Conservation (phyloP, 148 eudicot genomes). For the Simmondsia chinensis region DNA sequence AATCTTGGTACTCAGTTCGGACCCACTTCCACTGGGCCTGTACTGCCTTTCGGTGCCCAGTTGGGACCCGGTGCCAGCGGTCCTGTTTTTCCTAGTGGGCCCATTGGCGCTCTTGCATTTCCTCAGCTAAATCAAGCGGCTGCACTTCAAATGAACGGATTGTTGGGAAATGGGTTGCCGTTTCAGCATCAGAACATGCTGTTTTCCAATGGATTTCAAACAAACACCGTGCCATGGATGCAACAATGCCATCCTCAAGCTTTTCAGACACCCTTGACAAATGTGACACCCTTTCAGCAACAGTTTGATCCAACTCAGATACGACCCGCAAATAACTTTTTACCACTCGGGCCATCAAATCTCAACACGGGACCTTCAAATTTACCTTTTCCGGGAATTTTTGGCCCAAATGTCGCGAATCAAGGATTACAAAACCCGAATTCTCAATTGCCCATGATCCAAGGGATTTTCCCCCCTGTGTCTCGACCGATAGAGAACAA, state of each 20-base stretch:
- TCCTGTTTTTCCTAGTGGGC: conserved; percentile 3
- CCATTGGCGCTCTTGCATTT: conserved; percentile 19
- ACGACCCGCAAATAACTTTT: conserved; percentile 16
- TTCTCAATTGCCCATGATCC: conserved; percentile 19
- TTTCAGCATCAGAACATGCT: conserved; percentile 34
- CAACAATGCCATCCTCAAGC: conserved; percentile 41
- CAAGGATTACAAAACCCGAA: conserved; percentile 29
- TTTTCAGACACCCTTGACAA: conserved; percentile 27
- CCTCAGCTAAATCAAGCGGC: conserved; percentile 25
- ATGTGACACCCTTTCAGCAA: conserved; percentile 25
- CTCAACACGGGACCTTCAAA: conserved; percentile 26
- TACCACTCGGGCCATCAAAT: conserved; percentile 27
- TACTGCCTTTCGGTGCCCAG: too few relatives aligned
- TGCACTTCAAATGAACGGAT: conserved; percentile 20
- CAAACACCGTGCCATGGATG: conserved; percentile 37
- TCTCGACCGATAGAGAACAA: conserved; percentile 8
- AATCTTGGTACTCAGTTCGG: too few relatives aligned
- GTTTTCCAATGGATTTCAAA: conserved; percentile 27
- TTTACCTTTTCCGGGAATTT: conserved; percentile 29
- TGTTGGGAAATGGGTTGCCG: conserved; percentile 40
- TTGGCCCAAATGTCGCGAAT: conserved; percentile 29
- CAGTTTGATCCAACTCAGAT: conserved; percentile 38
- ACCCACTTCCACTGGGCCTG: too few relatives aligned
- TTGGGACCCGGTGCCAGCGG: too few relatives aligned
- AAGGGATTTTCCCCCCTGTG: conserved; percentile 14